Conservation (phyloP, 192 early-diverging fungal species). For the Mortierella antarctica region DNA sequence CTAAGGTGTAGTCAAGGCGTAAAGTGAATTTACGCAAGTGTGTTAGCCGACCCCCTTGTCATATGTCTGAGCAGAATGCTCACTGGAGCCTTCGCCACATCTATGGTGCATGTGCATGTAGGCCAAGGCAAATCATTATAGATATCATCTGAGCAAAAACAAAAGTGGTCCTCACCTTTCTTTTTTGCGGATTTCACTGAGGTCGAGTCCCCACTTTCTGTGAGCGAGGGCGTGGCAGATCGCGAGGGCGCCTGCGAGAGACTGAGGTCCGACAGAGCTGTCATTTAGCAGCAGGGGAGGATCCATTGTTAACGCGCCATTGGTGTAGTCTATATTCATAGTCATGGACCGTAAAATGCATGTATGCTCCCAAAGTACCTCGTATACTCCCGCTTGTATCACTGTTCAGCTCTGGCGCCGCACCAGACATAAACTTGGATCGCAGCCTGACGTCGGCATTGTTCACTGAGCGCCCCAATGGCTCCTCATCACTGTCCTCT, state of each 20-base stretch:
- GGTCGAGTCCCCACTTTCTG: conserved; percentile 13
- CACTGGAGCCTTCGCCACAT: no score
- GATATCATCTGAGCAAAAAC: neutral
- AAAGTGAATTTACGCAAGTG: neutral
- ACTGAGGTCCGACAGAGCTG: conserved; percentile 20
- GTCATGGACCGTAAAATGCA: neutral
- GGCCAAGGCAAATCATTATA: neutral
- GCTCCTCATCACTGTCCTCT: conserved; percentile 27
- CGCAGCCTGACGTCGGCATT: neutral
- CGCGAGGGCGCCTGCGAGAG: conserved; percentile 1
- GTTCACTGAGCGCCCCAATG: neutral
- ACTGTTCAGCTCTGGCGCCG: conserved; percentile 28
- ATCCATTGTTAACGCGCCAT: no score
- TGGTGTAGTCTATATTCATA: neutral
- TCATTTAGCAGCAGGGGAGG: no score
- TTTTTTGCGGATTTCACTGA: conserved; percentile 34
- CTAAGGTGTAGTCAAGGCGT: conserved; percentile 1
- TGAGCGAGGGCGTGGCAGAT: conserved; percentile 5
- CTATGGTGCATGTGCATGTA: no score
- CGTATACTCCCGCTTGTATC: conserved; percentile 2
- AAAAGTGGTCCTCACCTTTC: conserved; percentile 24
- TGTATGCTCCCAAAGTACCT: neutral
- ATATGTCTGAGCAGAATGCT: no score
- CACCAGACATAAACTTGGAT: conserved; percentile 34
- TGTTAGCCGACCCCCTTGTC: no score